phyloP scores from a whole-genome alignment of 208 protist genomes.

The Leishmania lainsoni region DNA sequence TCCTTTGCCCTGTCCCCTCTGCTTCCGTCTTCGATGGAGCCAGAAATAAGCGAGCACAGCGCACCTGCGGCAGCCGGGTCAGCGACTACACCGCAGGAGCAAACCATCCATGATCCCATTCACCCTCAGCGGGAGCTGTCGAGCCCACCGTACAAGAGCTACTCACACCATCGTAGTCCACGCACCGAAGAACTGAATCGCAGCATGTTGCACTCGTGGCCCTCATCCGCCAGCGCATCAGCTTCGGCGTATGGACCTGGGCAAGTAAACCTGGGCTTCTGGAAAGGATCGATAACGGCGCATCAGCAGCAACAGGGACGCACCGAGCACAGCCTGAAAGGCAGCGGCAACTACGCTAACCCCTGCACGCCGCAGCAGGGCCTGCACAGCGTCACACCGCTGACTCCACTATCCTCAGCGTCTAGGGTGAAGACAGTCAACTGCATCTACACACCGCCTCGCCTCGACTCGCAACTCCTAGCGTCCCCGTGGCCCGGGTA shows the following conservation, averaged over 20 bases:
- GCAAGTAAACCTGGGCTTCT: not conserved
- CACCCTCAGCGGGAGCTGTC: conserved; percentile 1
- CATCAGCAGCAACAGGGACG: not conserved
- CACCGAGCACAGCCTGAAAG: not conserved
- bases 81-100: not conserved
- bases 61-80: not conserved
- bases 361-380: not conserved
- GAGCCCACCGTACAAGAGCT: conserved; percentile 1
- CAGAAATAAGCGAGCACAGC: not conserved
- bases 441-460: conserved; percentile 17
- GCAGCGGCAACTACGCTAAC: not conserved
- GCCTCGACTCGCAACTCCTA: conserved; percentile 27
- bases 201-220: not conserved
- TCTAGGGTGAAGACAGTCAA: conserved; percentile 4
- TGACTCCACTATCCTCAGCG: conserved; percentile 6
- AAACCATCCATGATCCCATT: conserved; percentile 10
- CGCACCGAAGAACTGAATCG: conserved; percentile 18
- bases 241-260: not conserved
- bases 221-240: conserved; percentile 1
- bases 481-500: conserved; percentile 23
- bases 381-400: not conserved
- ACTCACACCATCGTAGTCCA: conserved; percentile 1
- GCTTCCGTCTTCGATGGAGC: not conserved
- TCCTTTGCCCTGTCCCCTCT: not conserved
- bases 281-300: not conserved